Evolutionary conservation across 179 eudicot genomes (phyloP).

Genomic region (Spergularia azorica): DNA sequence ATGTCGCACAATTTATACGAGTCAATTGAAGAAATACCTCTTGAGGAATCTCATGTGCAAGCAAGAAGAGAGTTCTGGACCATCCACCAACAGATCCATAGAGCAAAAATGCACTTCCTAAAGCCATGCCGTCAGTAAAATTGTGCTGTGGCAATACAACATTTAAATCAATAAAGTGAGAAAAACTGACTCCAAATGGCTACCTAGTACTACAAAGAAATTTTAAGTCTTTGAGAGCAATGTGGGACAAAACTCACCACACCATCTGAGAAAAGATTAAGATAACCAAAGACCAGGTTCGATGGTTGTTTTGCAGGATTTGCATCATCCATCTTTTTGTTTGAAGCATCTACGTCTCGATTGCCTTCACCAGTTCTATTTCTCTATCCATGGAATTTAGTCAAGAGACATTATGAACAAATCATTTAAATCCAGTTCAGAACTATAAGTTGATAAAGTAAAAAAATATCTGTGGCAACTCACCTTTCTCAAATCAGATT

Average conservation of each 20-base stretch:
- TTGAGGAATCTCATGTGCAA: conserved; percentile 97
- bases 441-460: not conserved
- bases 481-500: conserved; percentile 66
- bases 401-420: not conserved
- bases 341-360: conserved; percentile 38
- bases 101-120: conserved; percentile 93
- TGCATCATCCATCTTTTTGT: conserved; percentile 32
- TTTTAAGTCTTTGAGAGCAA: not conserved
- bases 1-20: not conserved
- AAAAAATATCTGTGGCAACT: not conserved
- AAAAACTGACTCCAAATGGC: not conserved
- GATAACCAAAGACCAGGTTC: conserved; percentile 91
- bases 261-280: conserved; percentile 89
- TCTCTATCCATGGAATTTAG: conserved; percentile 32
- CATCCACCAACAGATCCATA: conserved; percentile 96
- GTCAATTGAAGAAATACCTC: conserved; percentile 50
- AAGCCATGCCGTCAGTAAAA: conserved; percentile 89
- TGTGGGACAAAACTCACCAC: conserved; percentile 55
- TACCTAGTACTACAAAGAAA: not conserved
- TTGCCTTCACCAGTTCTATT: conserved; percentile 40
- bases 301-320: conserved; percentile 53
- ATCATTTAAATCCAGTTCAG: not conserved
- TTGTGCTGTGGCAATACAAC: conserved; percentile 61
- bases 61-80: conserved; percentile 80
- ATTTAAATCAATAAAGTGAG: not conserved